Evolutionary conservation across 345 rosid genomes (phyloP).

Genomic region (Draba incana): DNA sequence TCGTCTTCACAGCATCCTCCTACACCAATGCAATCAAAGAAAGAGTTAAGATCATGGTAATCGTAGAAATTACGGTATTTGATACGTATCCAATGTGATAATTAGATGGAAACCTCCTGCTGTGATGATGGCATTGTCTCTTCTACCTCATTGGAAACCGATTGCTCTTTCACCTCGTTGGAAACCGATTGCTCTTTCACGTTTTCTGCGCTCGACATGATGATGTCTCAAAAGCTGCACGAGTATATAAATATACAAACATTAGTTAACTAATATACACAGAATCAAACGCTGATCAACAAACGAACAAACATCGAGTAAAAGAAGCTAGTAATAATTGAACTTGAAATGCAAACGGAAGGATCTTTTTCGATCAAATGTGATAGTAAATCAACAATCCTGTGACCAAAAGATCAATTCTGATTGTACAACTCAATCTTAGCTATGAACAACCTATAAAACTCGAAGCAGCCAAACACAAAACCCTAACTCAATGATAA

Average conservation of each 20-base stretch:
- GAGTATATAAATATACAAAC: slow-evolving; percentile 5
- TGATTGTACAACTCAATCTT: neutral
- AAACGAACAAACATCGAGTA: neutral
- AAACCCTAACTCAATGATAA: neutral
- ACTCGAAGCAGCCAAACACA: neutral
- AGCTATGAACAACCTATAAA: slow-evolving; percentile 17
- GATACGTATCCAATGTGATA: slow-evolving; percentile 9
- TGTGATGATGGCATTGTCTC: slow-evolving; percentile 59
- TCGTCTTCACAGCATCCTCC: slow-evolving; percentile 81
- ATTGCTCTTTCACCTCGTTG: slow-evolving; percentile 51
- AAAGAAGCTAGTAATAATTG: neutral
- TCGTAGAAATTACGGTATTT: neutral
- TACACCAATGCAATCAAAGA: slow-evolving; percentile 37
- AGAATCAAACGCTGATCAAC: neutral
- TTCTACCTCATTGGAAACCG: slow-evolving; percentile 47
- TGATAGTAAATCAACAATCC: slow-evolving; percentile 4
- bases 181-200: slow-evolving; percentile 50
- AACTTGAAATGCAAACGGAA: neutral
- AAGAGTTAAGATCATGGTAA: neutral
- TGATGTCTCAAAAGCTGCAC: slow-evolving; percentile 38
- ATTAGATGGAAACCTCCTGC: slow-evolving; percentile 57
- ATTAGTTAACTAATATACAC: neutral
- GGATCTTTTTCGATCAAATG: neutral
- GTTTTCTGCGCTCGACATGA: slow-evolving; percentile 59
- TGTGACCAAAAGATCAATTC: slow-evolving; percentile 1